These are phyloP conservation scores for Candida frijolesensis DNA, from an alignment of 1,139 yeast species.

Conservation along the genomic window DNA sequence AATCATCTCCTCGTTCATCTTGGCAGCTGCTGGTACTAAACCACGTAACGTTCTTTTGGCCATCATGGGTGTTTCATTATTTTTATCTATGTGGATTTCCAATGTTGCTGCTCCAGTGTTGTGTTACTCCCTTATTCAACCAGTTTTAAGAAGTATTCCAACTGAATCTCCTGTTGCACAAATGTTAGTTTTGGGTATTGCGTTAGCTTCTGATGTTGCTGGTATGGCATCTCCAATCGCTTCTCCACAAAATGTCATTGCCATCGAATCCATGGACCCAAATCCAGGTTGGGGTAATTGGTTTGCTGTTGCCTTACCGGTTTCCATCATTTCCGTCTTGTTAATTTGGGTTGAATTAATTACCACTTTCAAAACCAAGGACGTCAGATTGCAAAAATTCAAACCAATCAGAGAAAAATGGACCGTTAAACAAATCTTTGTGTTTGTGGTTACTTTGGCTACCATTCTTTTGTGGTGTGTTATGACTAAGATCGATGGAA, in stretches of 20 bases:
- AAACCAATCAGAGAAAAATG: slow-evolving; percentile 73
- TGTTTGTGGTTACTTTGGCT: slow-evolving; percentile 60
- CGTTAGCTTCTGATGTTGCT: slow-evolving; percentile 87
- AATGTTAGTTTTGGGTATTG: slow-evolving; percentile 86
- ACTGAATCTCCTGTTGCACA: slow-evolving; percentile 76
- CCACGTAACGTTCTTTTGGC: slow-evolving; percentile 77
- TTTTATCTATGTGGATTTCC: slow-evolving; percentile 93
- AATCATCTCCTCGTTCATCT: slow-evolving; percentile 75
- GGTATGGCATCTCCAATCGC: slow-evolving; percentile 98
- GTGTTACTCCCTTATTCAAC: slow-evolving; percentile 87
- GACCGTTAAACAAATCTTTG: slow-evolving; percentile 72
- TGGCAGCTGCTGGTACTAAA: slow-evolving; percentile 82
- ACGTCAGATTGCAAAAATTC: slow-evolving; percentile 48
- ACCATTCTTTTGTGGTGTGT: slow-evolving; percentile 90
- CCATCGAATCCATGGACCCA: slow-evolving; percentile 84
- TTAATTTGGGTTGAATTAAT: slow-evolving; percentile 73
- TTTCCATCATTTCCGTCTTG: slow-evolving; percentile 60
- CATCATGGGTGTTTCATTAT: slow-evolving; percentile 81
- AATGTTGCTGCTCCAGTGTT: slow-evolving; percentile 96
- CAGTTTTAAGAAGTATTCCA: slow-evolving; percentile 79
- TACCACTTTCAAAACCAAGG: slow-evolving; percentile 63
- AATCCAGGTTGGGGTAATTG: slow-evolving; percentile 94
- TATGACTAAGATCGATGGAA: slow-evolving; percentile 59
- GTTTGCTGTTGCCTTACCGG: slow-evolving; percentile 87
- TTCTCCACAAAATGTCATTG: slow-evolving; percentile 92